These are phyloP conservation scores for Fusarium ramigenum DNA, from an alignment of 2,329 filamentous ascomycete genomes.

Conservation along the genomic window DNA sequence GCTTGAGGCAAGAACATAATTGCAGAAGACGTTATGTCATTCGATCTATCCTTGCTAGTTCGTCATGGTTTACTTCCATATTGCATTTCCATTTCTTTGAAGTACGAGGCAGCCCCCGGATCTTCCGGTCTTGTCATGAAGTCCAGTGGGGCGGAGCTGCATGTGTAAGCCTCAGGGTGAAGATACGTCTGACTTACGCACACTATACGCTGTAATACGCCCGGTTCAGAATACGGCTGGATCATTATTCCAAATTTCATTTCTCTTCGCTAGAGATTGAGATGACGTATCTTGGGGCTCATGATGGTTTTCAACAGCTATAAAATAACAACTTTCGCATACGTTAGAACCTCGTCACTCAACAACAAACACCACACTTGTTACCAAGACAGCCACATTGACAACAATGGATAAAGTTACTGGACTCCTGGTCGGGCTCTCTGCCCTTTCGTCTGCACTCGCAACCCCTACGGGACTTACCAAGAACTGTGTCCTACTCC, in stretches of 20 bases:
- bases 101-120: no score
- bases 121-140: neutral
- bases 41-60: rapidly evolving
- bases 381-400: no score
- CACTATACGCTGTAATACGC: neutral
- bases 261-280: no score
- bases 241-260: rapidly evolving
- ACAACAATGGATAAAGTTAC: rapidly evolving
- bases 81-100: no score
- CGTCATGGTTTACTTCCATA: rapidly evolving
- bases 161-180: neutral
- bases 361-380: no score
- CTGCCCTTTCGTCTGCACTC: rapidly evolving
- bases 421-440: rapidly evolving
- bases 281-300: no score
- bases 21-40: rapidly evolving
- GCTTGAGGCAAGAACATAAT: neutral
- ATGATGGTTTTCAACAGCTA: rapidly evolving
- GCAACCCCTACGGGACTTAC: rapidly evolving
- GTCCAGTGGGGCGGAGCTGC: neutral
- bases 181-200: neutral
- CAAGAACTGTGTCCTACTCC: neutral
- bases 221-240: rapidly evolving
- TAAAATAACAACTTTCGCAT: no score
- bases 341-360: rapidly evolving